These are phyloP conservation scores for Fusarium dlaminii DNA, from an alignment of 2,329 filamentous ascomycete genomes.

Conservation along the genomic window DNA sequence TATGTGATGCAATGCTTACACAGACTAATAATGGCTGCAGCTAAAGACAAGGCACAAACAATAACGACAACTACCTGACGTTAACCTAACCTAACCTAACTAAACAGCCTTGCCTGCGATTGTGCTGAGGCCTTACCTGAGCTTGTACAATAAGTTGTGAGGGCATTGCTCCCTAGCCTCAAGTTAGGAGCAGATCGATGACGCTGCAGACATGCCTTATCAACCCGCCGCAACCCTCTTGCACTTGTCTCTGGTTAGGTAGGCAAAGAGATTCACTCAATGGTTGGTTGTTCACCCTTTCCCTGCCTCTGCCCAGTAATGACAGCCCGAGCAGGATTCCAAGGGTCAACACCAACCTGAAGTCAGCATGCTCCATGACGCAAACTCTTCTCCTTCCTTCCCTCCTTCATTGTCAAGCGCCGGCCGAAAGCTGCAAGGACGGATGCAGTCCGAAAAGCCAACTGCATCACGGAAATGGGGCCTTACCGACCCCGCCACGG, in stretches of 20 bases:
- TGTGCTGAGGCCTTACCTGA: not conserved
- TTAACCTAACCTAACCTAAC: not conserved
- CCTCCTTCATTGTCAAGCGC: conserved; percentile 10
- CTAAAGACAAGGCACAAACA: conserved; percentile 6
- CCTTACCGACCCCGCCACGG: conserved; percentile 29
- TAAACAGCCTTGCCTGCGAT: conserved; percentile 8
- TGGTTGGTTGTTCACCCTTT: not conserved
- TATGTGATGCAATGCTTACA: conserved; percentile 26
- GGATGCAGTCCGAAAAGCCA: conserved; percentile 13
- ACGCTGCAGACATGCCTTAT: conserved; percentile 31
- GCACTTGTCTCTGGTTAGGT: not conserved
- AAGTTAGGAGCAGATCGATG: conserved; percentile 21
- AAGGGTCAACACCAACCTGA: conserved; percentile 27
- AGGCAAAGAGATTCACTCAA: not conserved
- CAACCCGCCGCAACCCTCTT: conserved; percentile 22
- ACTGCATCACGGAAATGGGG: conserved; percentile 14
- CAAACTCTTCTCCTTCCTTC: conserved; percentile 20
- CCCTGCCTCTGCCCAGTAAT: conserved; percentile 5
- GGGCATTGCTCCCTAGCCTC: conserved; percentile 7
- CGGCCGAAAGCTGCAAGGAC: conserved; percentile 22
- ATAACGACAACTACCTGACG: not conserved
- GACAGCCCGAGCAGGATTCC: conserved; percentile 31
- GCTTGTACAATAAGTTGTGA: not conserved
- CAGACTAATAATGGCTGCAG: not conserved
- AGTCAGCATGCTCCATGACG: conserved; percentile 37